phyloP scores from a whole-genome alignment of 2,329 filamentous ascomycete genomes.

The Botrytis elliptica region DNA sequence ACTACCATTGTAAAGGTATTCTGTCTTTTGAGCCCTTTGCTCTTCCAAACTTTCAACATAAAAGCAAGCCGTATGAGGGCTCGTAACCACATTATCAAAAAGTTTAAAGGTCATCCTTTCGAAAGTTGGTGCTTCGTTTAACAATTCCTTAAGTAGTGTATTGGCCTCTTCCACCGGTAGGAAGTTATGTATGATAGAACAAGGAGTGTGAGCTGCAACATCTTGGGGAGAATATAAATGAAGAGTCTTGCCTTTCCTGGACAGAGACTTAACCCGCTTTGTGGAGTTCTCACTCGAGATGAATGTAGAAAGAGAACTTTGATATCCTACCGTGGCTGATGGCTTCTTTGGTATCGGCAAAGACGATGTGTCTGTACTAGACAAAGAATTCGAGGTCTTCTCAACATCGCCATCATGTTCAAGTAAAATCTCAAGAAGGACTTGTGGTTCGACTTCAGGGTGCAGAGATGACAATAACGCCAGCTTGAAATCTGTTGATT shows the following conservation, averaged over 20 bases:
- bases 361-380: constrained; percentile 26
- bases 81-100: constrained; percentile 83
- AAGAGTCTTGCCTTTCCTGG: constrained; percentile 77
- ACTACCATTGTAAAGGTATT: constrained; percentile 84
- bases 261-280: constrained; percentile 54
- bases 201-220: constrained; percentile 80
- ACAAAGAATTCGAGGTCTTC: constrained; percentile 58
- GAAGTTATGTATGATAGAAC: constrained; percentile 91
- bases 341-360: constrained; percentile 35
- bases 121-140: constrained; percentile 71
- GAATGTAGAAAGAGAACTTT: constrained; percentile 62
- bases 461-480: constrained; percentile 79
- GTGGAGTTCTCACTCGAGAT: constrained; percentile 24
- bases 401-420: constrained; percentile 75
- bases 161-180: constrained; percentile 71
- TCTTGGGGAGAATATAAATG: constrained; percentile 81
- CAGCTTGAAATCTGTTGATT: constrained; percentile 87
- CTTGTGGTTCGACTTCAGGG: constrained; percentile 60
- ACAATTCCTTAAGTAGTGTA: constrained; percentile 69
- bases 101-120: constrained; percentile 74
- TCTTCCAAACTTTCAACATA: constrained; percentile 77
- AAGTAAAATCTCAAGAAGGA: constrained; percentile 75
- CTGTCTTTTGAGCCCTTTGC: constrained; percentile 65
- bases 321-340: constrained; percentile 47
- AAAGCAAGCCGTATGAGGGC: constrained; percentile 79